Base-by-base conservation (phyloP, 1,284 basidiomycete genomes). In the Fomitiporia mediterranea region DNA sequence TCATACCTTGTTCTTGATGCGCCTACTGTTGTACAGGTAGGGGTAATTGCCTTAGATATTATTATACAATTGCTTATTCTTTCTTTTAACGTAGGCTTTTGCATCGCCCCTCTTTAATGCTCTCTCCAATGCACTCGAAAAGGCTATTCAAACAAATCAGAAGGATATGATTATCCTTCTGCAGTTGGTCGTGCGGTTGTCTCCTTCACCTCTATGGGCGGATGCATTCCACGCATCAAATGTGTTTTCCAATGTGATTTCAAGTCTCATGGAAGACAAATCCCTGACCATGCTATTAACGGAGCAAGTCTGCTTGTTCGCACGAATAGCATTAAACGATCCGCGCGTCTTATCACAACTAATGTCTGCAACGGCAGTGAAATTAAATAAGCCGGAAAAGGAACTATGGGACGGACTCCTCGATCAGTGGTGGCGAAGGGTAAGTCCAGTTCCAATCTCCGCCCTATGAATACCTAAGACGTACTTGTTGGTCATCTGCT, bases 1-100 rank as follows among this genome's bases (percentile, higher is more conserved):
- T 89, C 89, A 1, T 95, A 94, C 68, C 72, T 91, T 55, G 68
- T 95, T 7, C 74, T 92, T 3, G 89, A 91, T 67, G 82, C 83
- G 0, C 57, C 70, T n/a, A 69, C 74, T 4, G 72, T 95, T 50
- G 68, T 91, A 35, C 82, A 88, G 77, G 91, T 91, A 58, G 57
- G 6, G 3, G 73, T 65, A n/a, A 19, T 23, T 43, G 43, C 13
- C 23, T 40, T 3, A 35, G 51, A 28, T 7, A 60, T 37, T 23
- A 34, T 46, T 44, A 27, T 25, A 11, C 48, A 9, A 25, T 34
- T 19, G 25, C 17, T 43, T 38, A 4, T 47, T 32, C 19, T 37
- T 27, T 39, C 11, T 40, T 48, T 19, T 25, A 17, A 37, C 34
- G n/a, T 23, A 51, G 50, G n/a, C 44, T 35, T 76, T 74, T 63